These are phyloP conservation scores for Brasenia schreberi DNA, from an alignment of 164 flowering plant genomes.

Conservation along the genomic window DNA sequence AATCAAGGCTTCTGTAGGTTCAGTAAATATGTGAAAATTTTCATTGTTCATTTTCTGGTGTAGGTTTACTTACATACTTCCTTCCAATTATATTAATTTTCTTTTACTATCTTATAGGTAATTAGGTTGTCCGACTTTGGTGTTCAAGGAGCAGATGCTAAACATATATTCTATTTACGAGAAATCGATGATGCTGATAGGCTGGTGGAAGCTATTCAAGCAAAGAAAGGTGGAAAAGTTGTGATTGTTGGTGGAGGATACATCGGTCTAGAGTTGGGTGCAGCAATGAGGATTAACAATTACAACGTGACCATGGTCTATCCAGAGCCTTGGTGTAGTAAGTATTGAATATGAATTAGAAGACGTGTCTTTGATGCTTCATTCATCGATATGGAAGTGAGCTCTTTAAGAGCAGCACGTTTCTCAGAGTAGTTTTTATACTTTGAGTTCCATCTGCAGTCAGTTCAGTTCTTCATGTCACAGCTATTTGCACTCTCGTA, in stretches of 20 bases:
- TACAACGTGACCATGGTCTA: slow-evolving; percentile 84
- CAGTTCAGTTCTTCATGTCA: too few species aligned
- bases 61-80: neutral
- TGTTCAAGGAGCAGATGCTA: slow-evolving; percentile 87
- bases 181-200: slow-evolving; percentile 92
- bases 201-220: slow-evolving; percentile 67
- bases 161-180: slow-evolving; percentile 84
- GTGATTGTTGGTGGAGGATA: slow-evolving; percentile 97
- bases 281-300: slow-evolving; percentile 65
- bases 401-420: too few species aligned
- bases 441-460: too few species aligned
- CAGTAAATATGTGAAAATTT: neutral
- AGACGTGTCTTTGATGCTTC: too few species aligned
- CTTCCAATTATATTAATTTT: neutral
- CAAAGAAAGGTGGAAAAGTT: slow-evolving; percentile 70
- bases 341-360: slow-evolving; percentile 20
- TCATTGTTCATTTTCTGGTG: neutral
- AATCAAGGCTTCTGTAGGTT: neutral
- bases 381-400: too few species aligned
- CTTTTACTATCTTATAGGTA: slow-evolving; percentile 37
- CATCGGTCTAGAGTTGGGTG: slow-evolving; percentile 94
- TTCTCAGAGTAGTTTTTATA: too few species aligned
- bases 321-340: slow-evolving; percentile 99
- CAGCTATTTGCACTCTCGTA: too few species aligned
- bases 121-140: slow-evolving; percentile 79